Base-by-base conservation (phyloP, 345 rosid genomes). In the Populus ilicifolia region DNA sequence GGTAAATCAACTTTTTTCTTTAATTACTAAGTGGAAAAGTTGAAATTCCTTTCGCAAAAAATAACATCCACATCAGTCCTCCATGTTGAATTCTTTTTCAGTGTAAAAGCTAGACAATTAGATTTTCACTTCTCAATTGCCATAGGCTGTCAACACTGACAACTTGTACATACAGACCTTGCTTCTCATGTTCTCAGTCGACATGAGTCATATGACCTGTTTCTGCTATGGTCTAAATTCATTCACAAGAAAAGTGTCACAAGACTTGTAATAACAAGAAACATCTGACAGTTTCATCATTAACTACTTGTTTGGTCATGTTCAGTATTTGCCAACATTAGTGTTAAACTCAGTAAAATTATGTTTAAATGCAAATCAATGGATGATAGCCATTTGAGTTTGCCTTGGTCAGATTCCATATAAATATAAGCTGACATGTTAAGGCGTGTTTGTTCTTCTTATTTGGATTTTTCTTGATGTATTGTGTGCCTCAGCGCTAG, bases 401-500 rank as follows among this genome's bases (percentile, higher is more conserved):
- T 9, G 50, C 29, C 52, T 48, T 27, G 11, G 35, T 35, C 67
- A 54, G 39, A 50, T 20, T 72, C 65, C 52, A 6, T 65, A 4
- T 41, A 14, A 46, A 46, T 46, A 13, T 14, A 12, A 14, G 50
- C 50, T 46, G 50, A 46, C 1, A 46, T 46, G 4, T 44, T 44
- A 44, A 44, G 50, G 50, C 4, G 16, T 9, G 14, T 33, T 56
- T 63, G 21, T 46, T 39, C 23, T 69, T 75, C 41, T 20, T 46
- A 5, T 10, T 69, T 35, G 30, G 5, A 72, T 72, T 72, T 30
- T 29, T 52, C 48, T 59, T 80, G 63, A 75, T 73, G 14, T 29
- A 14, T 13, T 59, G 18, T 76, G 59, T 84, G 71, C 82, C 79
- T 82, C 86, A 94, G 94, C 94, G 14, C 90, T 93, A 14, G 95